Percentiles rank a stretch among this genome's conserved stretches.
phyloP scores from a whole-genome alignment of 2,329 filamentous ascomycete genomes.

The Tolypocladium inflatum region DNA sequence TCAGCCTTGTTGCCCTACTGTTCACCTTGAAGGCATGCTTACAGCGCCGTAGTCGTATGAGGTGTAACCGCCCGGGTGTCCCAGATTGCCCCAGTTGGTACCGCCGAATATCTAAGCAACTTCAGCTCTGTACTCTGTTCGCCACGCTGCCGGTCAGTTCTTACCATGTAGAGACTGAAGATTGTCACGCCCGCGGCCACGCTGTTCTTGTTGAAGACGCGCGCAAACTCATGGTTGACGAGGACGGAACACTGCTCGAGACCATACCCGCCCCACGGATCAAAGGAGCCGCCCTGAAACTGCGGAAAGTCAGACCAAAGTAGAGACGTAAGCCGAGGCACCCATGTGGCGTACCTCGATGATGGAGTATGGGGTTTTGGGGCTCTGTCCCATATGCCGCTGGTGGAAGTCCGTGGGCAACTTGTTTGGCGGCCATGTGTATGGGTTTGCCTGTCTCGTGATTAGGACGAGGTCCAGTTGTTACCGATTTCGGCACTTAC shows the following conservation, averaged over 20 bases:
- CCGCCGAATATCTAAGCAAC: conserved; percentile 53
- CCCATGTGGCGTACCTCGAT: conserved; percentile 32
- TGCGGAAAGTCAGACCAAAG: conserved; percentile 14
- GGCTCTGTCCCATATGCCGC: conserved; percentile 40
- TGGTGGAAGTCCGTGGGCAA: conserved; percentile 36
- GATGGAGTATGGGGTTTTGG: conserved; percentile 57
- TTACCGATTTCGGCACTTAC: conserved; percentile 8
- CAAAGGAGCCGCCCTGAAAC: conserved; percentile 64
- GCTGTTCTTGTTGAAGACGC: conserved; percentile 73
- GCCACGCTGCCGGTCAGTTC: neutral
- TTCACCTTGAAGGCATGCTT: conserved; percentile 6
- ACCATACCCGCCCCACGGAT: conserved; percentile 64
- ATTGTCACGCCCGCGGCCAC: conserved; percentile 57
- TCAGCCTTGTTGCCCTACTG: neutral
- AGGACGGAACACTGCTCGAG: conserved; percentile 58
- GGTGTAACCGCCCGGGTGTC: conserved; percentile 56
- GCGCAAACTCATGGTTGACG: conserved; percentile 63
- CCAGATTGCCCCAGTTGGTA: conserved; percentile 77
- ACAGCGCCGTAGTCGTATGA: conserved; percentile 44
- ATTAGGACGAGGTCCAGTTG: neutral
- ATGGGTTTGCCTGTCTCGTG: conserved; percentile 21
- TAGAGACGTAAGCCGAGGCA: neutral
- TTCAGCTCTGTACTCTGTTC: neutral
- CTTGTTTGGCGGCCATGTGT: conserved; percentile 52
- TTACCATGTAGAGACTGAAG: conserved; percentile 67